Percentiles rank a stretch among this genome's conserved stretches.
Evolutionary conservation across 192 early-diverging fungal species (phyloP).

Genomic region (Powellomyces hirtus): DNA sequence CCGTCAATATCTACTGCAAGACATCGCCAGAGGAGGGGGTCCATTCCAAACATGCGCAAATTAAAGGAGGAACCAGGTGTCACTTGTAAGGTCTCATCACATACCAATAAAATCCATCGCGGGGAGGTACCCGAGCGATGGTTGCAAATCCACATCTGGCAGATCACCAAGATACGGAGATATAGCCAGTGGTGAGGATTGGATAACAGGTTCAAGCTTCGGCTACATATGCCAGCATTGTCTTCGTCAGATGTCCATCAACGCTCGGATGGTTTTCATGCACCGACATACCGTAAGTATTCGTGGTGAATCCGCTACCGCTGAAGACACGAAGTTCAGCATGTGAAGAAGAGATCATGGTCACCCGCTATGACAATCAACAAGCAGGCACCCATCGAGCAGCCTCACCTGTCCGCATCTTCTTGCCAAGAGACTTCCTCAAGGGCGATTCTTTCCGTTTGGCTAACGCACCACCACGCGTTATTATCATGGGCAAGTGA

Average conservation of each 20-base stretch:
- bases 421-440: conserved; percentile 16
- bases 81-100: background rate
- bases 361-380: background rate
- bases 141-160: background rate
- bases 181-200: no score
- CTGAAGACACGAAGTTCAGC: background rate
- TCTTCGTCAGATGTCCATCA: no score
- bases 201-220: no score
- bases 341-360: background rate
- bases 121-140: background rate
- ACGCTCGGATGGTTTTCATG: no score
- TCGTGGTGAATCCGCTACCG: background rate
- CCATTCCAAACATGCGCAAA: background rate
- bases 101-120: background rate
- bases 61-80: background rate
- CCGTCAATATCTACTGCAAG: background rate
- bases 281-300: background rate
- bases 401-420: conserved; percentile 7
- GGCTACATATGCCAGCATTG: no score
- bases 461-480: background rate
- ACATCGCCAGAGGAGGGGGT: background rate
- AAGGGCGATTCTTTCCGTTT: conserved; percentile 22
- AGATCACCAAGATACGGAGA: no score
- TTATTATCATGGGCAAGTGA: background rate
- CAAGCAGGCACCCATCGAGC: background rate